A percentile compares a stretch with the other conserved stretches of the same genome.
phyloP scores from a whole-genome alignment of 768 basidiomycete genomes.

The Leccinum incarnatum region DNA sequence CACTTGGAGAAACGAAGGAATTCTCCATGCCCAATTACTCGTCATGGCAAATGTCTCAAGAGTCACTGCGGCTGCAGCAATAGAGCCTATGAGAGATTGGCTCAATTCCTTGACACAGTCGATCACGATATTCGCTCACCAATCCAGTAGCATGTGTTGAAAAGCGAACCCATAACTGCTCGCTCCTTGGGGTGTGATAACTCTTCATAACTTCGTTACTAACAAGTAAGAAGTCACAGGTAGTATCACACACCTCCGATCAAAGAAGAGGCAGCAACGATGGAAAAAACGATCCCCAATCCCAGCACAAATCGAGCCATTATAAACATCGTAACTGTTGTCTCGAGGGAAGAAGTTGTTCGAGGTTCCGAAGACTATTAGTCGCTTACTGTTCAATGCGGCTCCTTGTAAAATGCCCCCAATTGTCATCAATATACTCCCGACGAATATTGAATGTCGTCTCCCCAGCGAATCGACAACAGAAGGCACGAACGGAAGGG shows the following conservation, averaged over 20 bases:
- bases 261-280: slow-evolving; percentile 22
- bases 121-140: slow-evolving; percentile 2
- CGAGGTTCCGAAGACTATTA: neutral
- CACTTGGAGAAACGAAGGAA: slow-evolving; percentile 58
- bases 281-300: slow-evolving; percentile 9
- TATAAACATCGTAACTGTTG: slow-evolving; percentile 13
- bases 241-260: slow-evolving; percentile 15
- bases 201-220: slow-evolving; percentile 5
- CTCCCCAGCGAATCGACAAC: slow-evolving; percentile 15
- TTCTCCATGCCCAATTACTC: slow-evolving; percentile 66
- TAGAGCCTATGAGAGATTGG: slow-evolving; percentile 11
- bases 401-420: slow-evolving; percentile 18
- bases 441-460: slow-evolving; percentile 14
- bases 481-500: slow-evolving; percentile 39
- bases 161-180: slow-evolving; percentile 13
- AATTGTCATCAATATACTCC: slow-evolving; percentile 1
- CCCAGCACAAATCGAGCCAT: slow-evolving; percentile 19
- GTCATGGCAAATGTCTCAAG: slow-evolving; percentile 62
- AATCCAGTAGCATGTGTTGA: slow-evolving; percentile 7
- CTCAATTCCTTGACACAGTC: neutral
- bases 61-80: slow-evolving; percentile 48
- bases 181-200: slow-evolving; percentile 26
- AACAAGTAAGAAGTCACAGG: too few relatives aligned
- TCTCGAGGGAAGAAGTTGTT: neutral
- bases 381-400: slow-evolving; percentile 12